phyloP scores from a whole-genome alignment of 2,329 filamentous ascomycete species.

The Amauroascus niger region DNA sequence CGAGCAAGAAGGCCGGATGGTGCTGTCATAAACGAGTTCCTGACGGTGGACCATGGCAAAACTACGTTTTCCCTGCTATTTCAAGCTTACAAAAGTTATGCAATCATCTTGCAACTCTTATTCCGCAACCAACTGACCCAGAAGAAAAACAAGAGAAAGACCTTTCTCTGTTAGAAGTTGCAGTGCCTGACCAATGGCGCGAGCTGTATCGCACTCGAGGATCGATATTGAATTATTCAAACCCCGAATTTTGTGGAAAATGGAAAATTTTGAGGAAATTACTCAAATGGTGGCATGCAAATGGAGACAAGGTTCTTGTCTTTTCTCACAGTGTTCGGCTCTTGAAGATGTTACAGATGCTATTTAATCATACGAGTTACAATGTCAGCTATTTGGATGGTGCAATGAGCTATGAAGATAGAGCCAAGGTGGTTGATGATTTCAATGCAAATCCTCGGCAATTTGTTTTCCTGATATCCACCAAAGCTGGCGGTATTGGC shows the following conservation, averaged over 20 bases:
- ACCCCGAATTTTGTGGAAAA: constrained; percentile 90
- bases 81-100: constrained; percentile 74
- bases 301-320: constrained; percentile 87
- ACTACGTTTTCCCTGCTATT: constrained; percentile 76
- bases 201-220: constrained; percentile 65
- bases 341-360: constrained; percentile 68
- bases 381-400: constrained; percentile 88
- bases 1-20: constrained; percentile 63
- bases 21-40: constrained; percentile 60
- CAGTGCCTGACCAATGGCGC: constrained; percentile 65
- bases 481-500: constrained; percentile 83
- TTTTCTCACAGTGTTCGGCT: constrained; percentile 89
- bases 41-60: constrained; percentile 59
- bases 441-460: constrained; percentile 82
- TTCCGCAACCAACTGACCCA: constrained; percentile 57
- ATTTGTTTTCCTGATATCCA: constrained; percentile 94
- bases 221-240: constrained; percentile 68
- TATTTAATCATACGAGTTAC: constrained; percentile 83
- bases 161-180: constrained; percentile 60
- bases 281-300: constrained; percentile 78
- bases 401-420: constrained; percentile 69
- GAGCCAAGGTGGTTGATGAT: constrained; percentile 70
- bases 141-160: constrained; percentile 69
- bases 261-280: constrained; percentile 87
- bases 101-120: constrained; percentile 82